Base-by-base conservation (phyloP, 2,329 filamentous ascomycete genomes). In the Aspergillus cejpii region DNA sequence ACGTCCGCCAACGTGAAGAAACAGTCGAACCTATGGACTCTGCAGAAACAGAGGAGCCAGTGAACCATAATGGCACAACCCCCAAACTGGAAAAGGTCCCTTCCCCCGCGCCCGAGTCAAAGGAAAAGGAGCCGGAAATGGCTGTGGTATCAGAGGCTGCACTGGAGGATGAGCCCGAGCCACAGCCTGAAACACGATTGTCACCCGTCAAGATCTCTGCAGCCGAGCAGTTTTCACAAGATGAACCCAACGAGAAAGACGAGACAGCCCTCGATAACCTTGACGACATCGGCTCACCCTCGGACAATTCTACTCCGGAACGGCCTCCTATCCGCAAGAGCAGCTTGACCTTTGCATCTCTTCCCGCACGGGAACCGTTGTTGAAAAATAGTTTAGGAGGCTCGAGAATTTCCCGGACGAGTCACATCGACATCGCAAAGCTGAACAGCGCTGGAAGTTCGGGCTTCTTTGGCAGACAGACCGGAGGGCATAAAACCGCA, bases 331-430 rank as follows among this genome's bases (percentile, higher is more conserved):
- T 94, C 54, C 83, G 91, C 48, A 97, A 97, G 74, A 95, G 90
- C 68, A 97, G 91, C 63, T 76, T 98, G 48, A 94, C 86, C 47
- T 97, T 98, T 69, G 88, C 92, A 28, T 88, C 92, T 14, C 74
- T 98, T 10, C 92, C 92, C 23, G 90, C 91, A 2, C 80, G 92
- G 49, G 91, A 97, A 60, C 91, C 91, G 27, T 73, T 97, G 41
- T 81, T 79, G 12, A 94, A 94, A 64, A 91, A 90, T 69, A 94
- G 85, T 63, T 80, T 89, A 59, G 89, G 83, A 12, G 65, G 77
- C 36, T 76, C 78, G 15, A 77, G 87, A 39, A 70, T 79, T 41
- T 90, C 87, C 17, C 77, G 87, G 48, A 86, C 81, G 5, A 94
- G 87, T 58, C 84, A 95, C 53, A 64, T 90, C 27, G 87, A 94